phyloP scores from a whole-genome alignment of 129 eudicot genomes.

The Deinandra increscens region DNA sequence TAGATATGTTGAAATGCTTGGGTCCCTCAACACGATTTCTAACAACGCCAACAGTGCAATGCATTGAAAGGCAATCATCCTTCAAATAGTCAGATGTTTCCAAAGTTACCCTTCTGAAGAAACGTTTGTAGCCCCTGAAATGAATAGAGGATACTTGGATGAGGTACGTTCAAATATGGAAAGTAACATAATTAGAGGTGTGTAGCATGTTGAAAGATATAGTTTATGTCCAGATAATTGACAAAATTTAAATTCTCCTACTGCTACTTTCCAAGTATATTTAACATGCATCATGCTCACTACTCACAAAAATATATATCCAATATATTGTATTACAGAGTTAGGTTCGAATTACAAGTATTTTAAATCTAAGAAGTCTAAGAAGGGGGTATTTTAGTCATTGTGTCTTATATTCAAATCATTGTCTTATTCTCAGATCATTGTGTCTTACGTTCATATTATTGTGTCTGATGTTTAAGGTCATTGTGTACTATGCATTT shows the following conservation, averaged over 20 bases:
- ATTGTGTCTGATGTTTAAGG: no score
- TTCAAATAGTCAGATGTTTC: conserved; percentile 73
- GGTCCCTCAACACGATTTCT: conserved; percentile 84
- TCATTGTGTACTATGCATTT: no score
- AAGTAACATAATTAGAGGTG: not conserved
- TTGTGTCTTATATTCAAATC: no score
- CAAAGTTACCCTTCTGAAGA: conserved; percentile 55
- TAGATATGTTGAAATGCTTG: conserved; percentile 46
- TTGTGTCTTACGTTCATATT: no score
- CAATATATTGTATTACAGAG: not conserved
- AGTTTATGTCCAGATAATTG: not conserved
- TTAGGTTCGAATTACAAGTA: no score
- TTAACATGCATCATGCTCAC: not conserved
- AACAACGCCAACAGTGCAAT: conserved; percentile 90
- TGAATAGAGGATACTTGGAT: conserved; percentile 12
- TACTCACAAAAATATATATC: not conserved
- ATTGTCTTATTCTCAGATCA: no score
- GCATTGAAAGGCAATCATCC: conserved; percentile 73
- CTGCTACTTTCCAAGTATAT: conserved; percentile 1
- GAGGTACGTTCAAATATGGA: not conserved
- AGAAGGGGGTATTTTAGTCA: no score
- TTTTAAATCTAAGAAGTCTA: no score
- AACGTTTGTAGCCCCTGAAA: conserved; percentile 92
- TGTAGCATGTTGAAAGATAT: not conserved
- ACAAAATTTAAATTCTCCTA: not conserved